Evolutionary conservation across 2,329 filamentous ascomycete species (phyloP), one percentile per base, ranked within the genome.

Genomic region (Pseudogymnoascus sp.): DNA sequence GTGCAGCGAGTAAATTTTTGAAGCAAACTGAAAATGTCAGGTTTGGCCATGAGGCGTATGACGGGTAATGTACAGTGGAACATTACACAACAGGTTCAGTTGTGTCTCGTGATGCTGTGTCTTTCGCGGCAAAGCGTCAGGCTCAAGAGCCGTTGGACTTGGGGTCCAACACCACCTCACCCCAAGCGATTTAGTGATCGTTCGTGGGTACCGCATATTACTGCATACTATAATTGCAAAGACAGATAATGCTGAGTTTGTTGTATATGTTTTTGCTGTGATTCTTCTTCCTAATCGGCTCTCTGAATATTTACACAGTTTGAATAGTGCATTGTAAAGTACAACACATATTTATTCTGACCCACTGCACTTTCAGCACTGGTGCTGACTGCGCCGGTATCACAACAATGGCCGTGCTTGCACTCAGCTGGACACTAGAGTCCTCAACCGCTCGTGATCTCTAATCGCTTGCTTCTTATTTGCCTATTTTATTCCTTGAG

Each of bases 401-500:
- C 28, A 56, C 50, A 16, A 34, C 10, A 18, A 56, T 56, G 25
- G 7, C 28, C 50, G 50, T 56, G 50, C 50, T 18, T 56, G 5
- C 18, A 18, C 34, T 56, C 25, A 56, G 50, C 50, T 34, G 50
- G 46, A 34, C 50, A 56, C 50, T 56, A 34, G 28, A 12, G 23
- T 18, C 18, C 50, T 56, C 28, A 34, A 34, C 25, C 28, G 18
- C 4, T 8, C 12, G 50, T 34, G 50, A 18, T 56, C 3, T 56
- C 25, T 56, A 56, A 56, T 56, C 50, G 50, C 25, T 36, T 14
- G 50, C 50, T 56, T 56, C 28, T 56, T 3, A 56, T 56, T 56
- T 56, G 50, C 28, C 50, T 36, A 5, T 34, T 56, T 56, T 34
- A 34, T 34, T 14, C 21, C 28, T 31, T 3, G 5, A 10, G n/a